Base-by-base conservation (phyloP, 345 rosid species). In the Citrus reticulata region DNA sequence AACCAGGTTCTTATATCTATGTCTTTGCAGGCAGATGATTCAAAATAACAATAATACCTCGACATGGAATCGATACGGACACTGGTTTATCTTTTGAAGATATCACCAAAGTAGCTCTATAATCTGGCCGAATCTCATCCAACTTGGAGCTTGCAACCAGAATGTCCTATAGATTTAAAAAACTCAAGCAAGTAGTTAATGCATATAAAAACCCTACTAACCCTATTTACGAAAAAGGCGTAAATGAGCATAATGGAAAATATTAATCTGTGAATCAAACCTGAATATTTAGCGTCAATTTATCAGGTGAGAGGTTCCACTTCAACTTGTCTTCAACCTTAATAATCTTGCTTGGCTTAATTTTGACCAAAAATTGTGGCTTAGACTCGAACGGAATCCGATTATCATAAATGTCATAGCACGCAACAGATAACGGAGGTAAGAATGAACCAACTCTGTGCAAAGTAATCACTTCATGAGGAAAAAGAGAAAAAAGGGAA, bases 371-470 rank as follows among this genome's bases (percentile, higher is more conserved):
- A 62, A 89, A 77, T 32, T 76, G 66, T 62, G 91, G 93, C 66
- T 79, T 55, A 73, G 81, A 80, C 61, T 78, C 11, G 76, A 93
- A 89, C 30, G 59, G 80, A 30, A 81, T 87, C 71, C 25, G 83
- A 77, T 90, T 91, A 70, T 67, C 86, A 69, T 74, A 86, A 73
- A 73, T 73, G 81, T 93, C 97, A 69, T 80, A 80, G 79, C 95
- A 87, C 35, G 84, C 88, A 51, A 93, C 66, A 58, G 51, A 58
- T 54, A 88, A 19, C 10, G 72, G 73, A 37, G 87, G 86, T 72
- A 89, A 84, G 49, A 59, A 74, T 17, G 88, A 88, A 79, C 97
- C 97, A 35, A 88, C 88, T 82, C 97, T 93, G 88, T 64, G 51
- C 42, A 79, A 61, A 65, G 42, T 34, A 49, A 19, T 35, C 62